phyloP scores from a whole-genome alignment of 1,139 yeast genomes.

The Saccharomyces hybrid region DNA sequence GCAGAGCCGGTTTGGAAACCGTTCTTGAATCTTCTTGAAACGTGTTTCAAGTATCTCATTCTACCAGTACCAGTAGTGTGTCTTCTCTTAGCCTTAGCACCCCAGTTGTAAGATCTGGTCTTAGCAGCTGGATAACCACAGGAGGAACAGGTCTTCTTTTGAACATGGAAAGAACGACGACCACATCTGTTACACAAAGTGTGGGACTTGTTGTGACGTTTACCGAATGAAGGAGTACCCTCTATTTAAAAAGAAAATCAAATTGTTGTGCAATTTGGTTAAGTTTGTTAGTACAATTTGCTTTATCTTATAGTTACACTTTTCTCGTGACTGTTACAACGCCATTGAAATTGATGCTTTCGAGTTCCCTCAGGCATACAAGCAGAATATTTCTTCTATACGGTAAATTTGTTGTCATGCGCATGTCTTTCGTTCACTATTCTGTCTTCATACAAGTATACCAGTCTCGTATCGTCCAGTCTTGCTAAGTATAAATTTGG shows the following conservation, averaged over 20 bases:
- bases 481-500: not conserved
- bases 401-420: not conserved
- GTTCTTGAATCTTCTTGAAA: slow-evolving; percentile 96
- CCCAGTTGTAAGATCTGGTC: slow-evolving; percentile 99
- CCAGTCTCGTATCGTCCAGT: not conserved
- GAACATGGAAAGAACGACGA: slow-evolving; percentile 96
- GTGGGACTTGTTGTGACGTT: slow-evolving; percentile 99
- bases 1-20: slow-evolving; percentile 92
- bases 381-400: not conserved
- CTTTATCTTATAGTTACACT: not conserved
- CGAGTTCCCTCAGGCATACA: not conserved
- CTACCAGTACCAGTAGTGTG: slow-evolving; percentile 99
- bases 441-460: not conserved
- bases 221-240: slow-evolving; percentile 99
- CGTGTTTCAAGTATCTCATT: slow-evolving; percentile 95
- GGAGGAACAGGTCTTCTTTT: slow-evolving; percentile 97
- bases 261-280: slow-evolving; percentile 1
- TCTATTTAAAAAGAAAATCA: slow-evolving; percentile 41
- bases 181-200: slow-evolving; percentile 99
- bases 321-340: not conserved
- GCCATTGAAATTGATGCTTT: not conserved
- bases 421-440: not conserved
- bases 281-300: not conserved
- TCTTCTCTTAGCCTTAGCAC: slow-evolving; percentile 98
- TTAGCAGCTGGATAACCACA: slow-evolving; percentile 99